A percentile compares a stretch with the other conserved stretches of the same genome.
These are phyloP conservation scores for Stemphylium beticola DNA, from an alignment of 2,329 filamentous ascomycete species.

Conservation along the genomic window DNA sequence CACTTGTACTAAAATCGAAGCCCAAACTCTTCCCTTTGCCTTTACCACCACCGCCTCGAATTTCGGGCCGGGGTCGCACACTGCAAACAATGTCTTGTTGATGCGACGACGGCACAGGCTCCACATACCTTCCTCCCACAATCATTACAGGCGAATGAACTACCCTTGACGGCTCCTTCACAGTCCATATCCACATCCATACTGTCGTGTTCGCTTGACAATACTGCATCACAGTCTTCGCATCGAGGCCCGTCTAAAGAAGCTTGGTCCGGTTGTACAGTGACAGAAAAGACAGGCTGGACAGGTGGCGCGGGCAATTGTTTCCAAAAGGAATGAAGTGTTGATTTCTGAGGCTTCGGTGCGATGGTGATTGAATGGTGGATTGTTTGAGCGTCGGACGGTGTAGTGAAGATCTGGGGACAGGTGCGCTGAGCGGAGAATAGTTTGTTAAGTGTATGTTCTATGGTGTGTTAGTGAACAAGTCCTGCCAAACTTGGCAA, in stretches of 20 bases:
- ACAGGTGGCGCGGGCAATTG: constrained; percentile 44
- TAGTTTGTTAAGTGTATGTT: constrained; percentile 54
- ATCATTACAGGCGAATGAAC: constrained; percentile 45
- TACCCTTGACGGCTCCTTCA: constrained; percentile 23
- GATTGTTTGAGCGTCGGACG: constrained; percentile 25
- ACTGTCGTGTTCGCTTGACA: constrained; percentile 38
- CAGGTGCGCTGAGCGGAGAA: constrained; percentile 52
- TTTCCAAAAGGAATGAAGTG: constrained; percentile 57
- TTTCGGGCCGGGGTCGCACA: constrained; percentile 43
- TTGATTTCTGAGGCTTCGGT: constrained; percentile 50
- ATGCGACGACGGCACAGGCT: constrained; percentile 49
- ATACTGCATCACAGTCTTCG: constrained; percentile 53
- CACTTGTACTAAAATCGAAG: neutral
- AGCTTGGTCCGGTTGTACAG: constrained; percentile 15
- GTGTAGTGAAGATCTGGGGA: constrained; percentile 38
- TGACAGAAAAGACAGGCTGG: constrained; percentile 23
- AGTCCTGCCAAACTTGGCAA: too few species aligned
- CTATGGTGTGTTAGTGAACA: constrained; percentile 31
- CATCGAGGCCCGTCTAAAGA: constrained; percentile 38
- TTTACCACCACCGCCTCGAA: constrained; percentile 23
- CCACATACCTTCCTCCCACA: constrained; percentile 53
- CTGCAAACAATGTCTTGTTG: constrained; percentile 49
- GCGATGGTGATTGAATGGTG: constrained; percentile 11
- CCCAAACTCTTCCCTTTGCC: neutral
- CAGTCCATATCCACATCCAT: constrained; percentile 51